Evolutionary conservation across 2,329 filamentous ascomycete species (phyloP).

Genomic region (Calcarisporium arbuscula): DNA sequence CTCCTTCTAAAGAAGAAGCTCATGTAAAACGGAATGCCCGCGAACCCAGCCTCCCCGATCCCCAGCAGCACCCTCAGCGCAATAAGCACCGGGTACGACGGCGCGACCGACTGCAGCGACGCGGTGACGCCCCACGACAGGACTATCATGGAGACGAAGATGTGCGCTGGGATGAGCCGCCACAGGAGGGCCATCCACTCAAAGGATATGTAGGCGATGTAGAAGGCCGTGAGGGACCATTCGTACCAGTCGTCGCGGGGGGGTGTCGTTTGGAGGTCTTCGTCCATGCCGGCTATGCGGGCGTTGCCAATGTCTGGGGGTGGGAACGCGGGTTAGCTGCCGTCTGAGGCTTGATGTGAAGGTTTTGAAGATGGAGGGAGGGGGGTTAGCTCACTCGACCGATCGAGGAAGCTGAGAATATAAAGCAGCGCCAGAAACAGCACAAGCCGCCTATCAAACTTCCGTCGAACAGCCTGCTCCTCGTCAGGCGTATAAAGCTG

Average conservation of each 20-base stretch:
- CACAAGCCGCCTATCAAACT: constrained; percentile 72
- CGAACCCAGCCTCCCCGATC: constrained; percentile 59
- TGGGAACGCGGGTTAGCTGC: neutral
- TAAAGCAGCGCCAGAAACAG: constrained; percentile 78
- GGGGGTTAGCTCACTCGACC: constrained; percentile 59
- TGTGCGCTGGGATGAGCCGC: constrained; percentile 53
- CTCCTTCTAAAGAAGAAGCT: constrained; percentile 58
- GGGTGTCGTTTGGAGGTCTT: constrained; percentile 48
- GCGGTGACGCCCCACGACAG: constrained; percentile 74
- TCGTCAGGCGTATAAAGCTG: constrained; percentile 57
- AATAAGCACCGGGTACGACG: constrained; percentile 55
- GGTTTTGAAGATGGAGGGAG: no score
- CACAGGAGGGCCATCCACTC: constrained; percentile 62
- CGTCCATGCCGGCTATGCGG: constrained; percentile 56
- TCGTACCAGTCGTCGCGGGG: constrained; percentile 45
- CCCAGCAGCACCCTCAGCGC: constrained; percentile 51
- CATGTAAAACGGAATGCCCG: constrained; percentile 57
- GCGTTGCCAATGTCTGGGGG: constrained; percentile 56
- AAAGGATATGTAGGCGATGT: constrained; percentile 56
- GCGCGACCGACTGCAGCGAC: constrained; percentile 62
- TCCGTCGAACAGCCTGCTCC: constrained; percentile 62
- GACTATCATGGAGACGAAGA: constrained; percentile 57
- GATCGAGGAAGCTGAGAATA: constrained; percentile 77
- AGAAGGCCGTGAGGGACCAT: constrained; percentile 56
- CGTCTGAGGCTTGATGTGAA: no score